Base-by-base conservation (phyloP, 495 filamentous ascomycete species). In the Penicillium diatomitis region DNA sequence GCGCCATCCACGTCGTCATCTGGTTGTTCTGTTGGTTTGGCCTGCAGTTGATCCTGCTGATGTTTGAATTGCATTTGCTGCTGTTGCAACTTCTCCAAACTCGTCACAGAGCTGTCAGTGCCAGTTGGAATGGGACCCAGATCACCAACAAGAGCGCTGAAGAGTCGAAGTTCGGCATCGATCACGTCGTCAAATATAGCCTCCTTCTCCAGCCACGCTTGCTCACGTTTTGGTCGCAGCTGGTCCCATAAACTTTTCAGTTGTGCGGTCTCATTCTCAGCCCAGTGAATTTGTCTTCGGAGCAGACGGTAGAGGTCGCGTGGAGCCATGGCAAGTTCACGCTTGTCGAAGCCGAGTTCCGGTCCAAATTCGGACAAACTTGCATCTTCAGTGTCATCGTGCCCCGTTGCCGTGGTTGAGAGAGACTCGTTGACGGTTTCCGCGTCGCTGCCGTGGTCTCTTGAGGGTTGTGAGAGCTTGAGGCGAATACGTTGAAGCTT, bases 151-250 rank as follows among this genome's bases (percentile, higher is more conserved):
- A 75, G 58, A 6, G 64, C 62, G 31, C 58, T 66, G 37, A 71
- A 67, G 5, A 76, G 55, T 37, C 67, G 66, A 11, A 78, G 40
- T 56, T 85, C 78, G 2, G 67, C 73, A 53, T 84, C 79, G 58
- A 82, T 74, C 32, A 76, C 49, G 49, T 83, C 79, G 41, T 80
- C 77, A 10, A 85, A 65, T 29, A 84, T 55, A 28, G 75, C 64
- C 60, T 96, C 89, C 64, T 96, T 98, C 63, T 85, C 84, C 3
- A 80, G 64, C 88, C 89, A 97, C 51, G 92, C 86, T 30, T 83
- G 72, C 64, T 81, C 82, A 50, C 86, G 78, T 51, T 77, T 66
- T 40, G 78, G 79, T 58, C 88, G 82, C 55, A 87, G 70, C 20
- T 62, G 68, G 49, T 83, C 83, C 69, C 79, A 78, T 42, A 90